Base-by-base conservation (phyloP, 768 basidiomycete genomes). In the Boletus speciosus region DNA sequence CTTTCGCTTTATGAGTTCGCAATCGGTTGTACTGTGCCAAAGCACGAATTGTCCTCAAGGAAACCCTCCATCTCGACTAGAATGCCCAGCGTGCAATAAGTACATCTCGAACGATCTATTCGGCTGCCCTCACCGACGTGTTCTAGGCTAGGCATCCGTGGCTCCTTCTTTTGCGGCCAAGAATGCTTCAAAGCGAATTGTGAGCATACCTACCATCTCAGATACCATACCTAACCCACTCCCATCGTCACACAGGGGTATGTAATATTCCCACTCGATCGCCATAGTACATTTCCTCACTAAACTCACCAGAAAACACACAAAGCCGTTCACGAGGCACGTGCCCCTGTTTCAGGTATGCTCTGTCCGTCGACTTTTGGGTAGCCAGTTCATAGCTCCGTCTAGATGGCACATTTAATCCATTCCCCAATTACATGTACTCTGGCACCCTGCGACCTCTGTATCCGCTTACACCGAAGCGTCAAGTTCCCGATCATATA, bases 181-280 rank as follows among this genome's bases (percentile, higher is more conserved):
- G 92, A 90, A 47, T 98, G 96, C 74, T 98, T 98, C 82, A 98
- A 97, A 73, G 81, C 85, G 44, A 87, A 82, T 70, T 98, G 96
- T 95, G 70, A 77, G 93, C 78, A 37, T 6, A 19, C 32, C 9
- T 8, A 16, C 11, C 47, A 6, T 29, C 29, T 21, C 16, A 38
- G 23, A 36, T 4, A 7, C 23, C 6, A 16, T 12, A n/a, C 10
- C 37, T 55, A 6, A 53, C 44, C 47, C 38, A 40, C 47, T 35
- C 5, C 1, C 25, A 35, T 48, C 41, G 27, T 41, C 49, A 6
- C 9, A 12, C 48, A 70, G 68, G 70, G 70, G 70, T 70, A 63
- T 23, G 54, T 35, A 51, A 34, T 39, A 44, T 42, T 44, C 32
- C 10, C 10, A 21, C 23, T 32, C 36, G 25, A 19, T 25, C 14